Evolutionary conservation across 2,329 filamentous ascomycete genomes (phyloP), one percentile per base, ranked within the genome.

Genomic region (Fusarium sp.): DNA sequence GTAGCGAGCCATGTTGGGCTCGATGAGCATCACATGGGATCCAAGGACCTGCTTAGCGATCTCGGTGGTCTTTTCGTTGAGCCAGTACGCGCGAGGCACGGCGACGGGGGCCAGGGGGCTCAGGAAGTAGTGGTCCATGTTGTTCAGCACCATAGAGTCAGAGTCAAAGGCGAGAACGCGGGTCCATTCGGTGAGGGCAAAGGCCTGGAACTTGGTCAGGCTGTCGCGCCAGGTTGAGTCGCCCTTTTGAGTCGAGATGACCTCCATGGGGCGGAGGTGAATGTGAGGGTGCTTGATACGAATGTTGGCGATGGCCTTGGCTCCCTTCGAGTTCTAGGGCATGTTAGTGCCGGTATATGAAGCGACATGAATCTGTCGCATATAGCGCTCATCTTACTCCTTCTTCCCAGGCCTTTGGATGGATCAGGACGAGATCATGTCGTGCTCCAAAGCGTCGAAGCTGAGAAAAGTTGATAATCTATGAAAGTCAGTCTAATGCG

Each of bases 81-180:
- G 45, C 45, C 45, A 50, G 45, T 50, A 50, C 15, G 45, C 45
- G 15, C 45, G 45, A 3, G 45, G 45, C 15, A 50, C 45, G 9
- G 45, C 45, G 15, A 50, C 25, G 45, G 45, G 45, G 2, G 45
- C 45, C 25, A 50, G 14, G 2, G 45, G 45, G 9, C 45, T 50
- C 4, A 50, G 45, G 15, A 50, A 50, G 25, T 50, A 50, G 25
- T 50, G 45, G 25, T 50, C 45, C 45, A 50, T 50, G 25, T 10
- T 68, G 14, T 68, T 65, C 8, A 70, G 40, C 4, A 68, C 68
- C 2, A 70, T 47, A 14, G 68, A 35, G 37, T 68, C 65, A 11
- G 65, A 70, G 56, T 70, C 68, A 38, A 70, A 70, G 11, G 57
- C 65, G 20, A 70, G 37, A 10, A 70, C 65, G 10, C 68, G 61